phyloP scores from a whole-genome alignment of 2,329 filamentous ascomycete genomes.

The Aspergillus oerlinghausenensis region DNA sequence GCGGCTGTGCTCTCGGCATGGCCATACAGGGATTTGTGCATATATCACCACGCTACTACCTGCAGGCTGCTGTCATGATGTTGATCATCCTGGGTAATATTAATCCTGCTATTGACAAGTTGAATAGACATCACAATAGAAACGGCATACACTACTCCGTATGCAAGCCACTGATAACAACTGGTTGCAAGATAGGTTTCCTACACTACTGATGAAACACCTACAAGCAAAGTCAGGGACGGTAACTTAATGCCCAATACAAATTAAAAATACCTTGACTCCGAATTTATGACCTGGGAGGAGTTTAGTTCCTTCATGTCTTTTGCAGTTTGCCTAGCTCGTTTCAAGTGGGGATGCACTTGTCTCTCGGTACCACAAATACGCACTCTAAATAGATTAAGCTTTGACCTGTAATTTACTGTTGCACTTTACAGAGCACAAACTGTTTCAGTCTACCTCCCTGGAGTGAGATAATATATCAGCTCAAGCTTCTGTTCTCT shows the following conservation, averaged over 20 bases:
- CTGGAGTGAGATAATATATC: background rate
- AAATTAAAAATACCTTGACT: background rate
- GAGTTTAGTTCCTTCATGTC: background rate
- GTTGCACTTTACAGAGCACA: background rate
- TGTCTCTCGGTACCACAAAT: background rate
- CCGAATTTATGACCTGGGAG: background rate
- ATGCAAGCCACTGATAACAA: background rate
- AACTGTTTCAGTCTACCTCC: background rate
- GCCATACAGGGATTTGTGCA: background rate
- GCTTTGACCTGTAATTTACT: background rate
- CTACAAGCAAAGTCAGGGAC: background rate
- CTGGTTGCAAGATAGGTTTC: background rate
- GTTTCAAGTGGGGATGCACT: background rate
- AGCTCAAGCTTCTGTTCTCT: too few relatives aligned
- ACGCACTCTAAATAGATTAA: background rate
- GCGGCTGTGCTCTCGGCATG: background rate
- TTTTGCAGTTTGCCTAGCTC: background rate
- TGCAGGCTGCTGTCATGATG: background rate
- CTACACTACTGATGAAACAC: background rate
- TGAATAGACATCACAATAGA: background rate
- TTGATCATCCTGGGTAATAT: background rate
- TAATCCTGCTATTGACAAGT: background rate
- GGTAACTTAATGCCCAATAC: background rate
- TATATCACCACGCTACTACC: background rate
- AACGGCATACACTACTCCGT: background rate